Base-by-base conservation (phyloP, 805 yeast genomes). In the Saturnispora hagleri region DNA sequence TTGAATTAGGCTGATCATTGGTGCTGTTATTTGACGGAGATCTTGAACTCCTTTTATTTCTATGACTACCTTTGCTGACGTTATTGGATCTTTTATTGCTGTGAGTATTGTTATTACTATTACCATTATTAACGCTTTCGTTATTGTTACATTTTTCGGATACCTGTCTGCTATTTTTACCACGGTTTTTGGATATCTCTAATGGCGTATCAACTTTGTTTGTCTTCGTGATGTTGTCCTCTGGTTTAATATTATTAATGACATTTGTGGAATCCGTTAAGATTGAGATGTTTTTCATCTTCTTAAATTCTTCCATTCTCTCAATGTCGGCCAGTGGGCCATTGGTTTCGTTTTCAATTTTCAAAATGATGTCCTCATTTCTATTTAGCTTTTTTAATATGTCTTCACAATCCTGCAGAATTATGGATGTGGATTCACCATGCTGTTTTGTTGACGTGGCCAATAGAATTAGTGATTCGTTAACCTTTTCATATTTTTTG, bases 401-500 rank as follows among this genome's bases (percentile, higher is more conserved):
- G 7, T 70, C 72, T 46, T 75, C 75, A 51, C 79, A 75, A 48
- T 77, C 75, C 40, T 66, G 69, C 46, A 81, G 61, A 3, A 79
- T 60, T 2, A 63, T 55, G 51, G 73, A 69, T 4, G 79, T 68
- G 46, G 77, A 77, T 50, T 68, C 70, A n/a, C 80, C 79, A 55
- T 79, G 81, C 18, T 67, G 58, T 50, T 70, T 73, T 3, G 81
- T 68, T 2, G 72, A 71, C 24, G 63, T 62, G 1, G 76, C 76
- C 52, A 82, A 63, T 31, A 67, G 62, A 4, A 73, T 61, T 50
- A 82, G 62, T 12, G 74, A 69, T 8, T 73, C 73, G 40, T 70
- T 62, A 3, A 78, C 65, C 5, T 70, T 62, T 38, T 68, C 69
- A 59, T 79, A 77, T 61, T 75, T 76, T 56, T 70, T 72, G 35